Evolutionary conservation across 1,139 yeast species (phyloP).

Genomic region (Lodderomyces oxycetoniae): DNA sequence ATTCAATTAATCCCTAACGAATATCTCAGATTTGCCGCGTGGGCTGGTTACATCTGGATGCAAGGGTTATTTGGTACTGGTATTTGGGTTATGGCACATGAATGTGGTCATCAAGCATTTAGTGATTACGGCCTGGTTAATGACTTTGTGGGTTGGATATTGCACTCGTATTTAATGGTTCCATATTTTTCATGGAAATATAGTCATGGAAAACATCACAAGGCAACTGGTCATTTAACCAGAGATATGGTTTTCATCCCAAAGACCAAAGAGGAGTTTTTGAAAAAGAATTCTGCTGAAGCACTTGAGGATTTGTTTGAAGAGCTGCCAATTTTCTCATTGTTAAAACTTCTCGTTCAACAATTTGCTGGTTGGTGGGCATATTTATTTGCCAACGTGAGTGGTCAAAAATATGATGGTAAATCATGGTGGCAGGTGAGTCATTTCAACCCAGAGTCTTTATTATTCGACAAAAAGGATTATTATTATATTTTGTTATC

Average conservation of each 20-base stretch:
- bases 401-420: conserved; percentile 47
- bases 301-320: conserved; percentile 45
- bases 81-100: conserved; percentile 61
- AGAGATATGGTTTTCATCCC: conserved; percentile 64
- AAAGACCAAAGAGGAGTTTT: conserved; percentile 44
- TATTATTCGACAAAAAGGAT: conserved; percentile 51
- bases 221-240: conserved; percentile 57
- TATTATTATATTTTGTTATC: conserved; percentile 51
- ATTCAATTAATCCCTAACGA: conserved; percentile 49
- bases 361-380: conserved; percentile 53
- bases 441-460: conserved; percentile 53
- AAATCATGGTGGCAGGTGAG: conserved; percentile 28
- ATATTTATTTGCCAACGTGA: conserved; percentile 46
- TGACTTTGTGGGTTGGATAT: conserved; percentile 56
- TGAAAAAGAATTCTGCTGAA: conserved; percentile 22
- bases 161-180: conserved; percentile 54
- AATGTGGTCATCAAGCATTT: conserved; percentile 64
- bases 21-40: conserved; percentile 46
- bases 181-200: conserved; percentile 64
- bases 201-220: conserved; percentile 59
- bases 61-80: conserved; percentile 51
- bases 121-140: conserved; percentile 52
- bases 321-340: conserved; percentile 52
- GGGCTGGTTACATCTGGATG: conserved; percentile 47
- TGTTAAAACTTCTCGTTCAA: conserved; percentile 41